A percentile compares a stretch with the other conserved stretches of the same genome.
phyloP scores from a whole-genome alignment of 495 filamentous ascomycete genomes.

The Xylaria sp. region DNA sequence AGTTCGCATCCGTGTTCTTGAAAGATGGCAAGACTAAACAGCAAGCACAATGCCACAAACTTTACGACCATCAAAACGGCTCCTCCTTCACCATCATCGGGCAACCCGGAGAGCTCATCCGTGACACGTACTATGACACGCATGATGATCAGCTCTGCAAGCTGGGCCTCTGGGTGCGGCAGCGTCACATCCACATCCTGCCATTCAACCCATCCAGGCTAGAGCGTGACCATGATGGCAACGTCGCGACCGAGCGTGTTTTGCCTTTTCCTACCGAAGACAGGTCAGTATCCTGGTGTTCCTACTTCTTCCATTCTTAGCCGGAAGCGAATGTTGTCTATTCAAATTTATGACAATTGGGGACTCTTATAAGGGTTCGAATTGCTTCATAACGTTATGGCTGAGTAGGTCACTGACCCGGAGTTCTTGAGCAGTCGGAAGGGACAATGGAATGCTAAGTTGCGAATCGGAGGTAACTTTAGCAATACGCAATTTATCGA shows the following conservation, averaged over 20 bases:
- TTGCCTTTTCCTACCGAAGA: neutral
- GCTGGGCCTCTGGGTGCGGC: constrained; percentile 32
- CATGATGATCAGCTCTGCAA: constrained; percentile 22
- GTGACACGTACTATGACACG: constrained; percentile 35
- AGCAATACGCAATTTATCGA: constrained; percentile 32
- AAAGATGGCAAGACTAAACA: neutral
- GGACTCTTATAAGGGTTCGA: neutral
- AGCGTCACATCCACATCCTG: constrained; percentile 11
- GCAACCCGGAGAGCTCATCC: constrained; percentile 23
- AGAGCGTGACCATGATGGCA: neutral
- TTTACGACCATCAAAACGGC: neutral
- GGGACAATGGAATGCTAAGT: constrained; percentile 32
- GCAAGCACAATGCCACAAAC: neutral
- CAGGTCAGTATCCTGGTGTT: neutral
- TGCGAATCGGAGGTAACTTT: constrained; percentile 28
- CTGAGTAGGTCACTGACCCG: neutral
- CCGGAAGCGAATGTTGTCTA: neutral
- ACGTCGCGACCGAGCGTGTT: neutral
- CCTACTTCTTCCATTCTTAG: neutral
- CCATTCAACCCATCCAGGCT: neutral
- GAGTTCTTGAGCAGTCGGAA: neutral
- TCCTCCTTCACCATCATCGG: constrained; percentile 5
- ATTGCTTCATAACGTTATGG: neutral
- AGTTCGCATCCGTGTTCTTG: constrained; percentile 25
- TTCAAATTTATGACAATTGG: neutral